A percentile compares a stretch with the other conserved stretches of the same genome.
Evolutionary conservation across 805 yeast species (phyloP).

Genomic region (Priceomyces haplophilus): DNA sequence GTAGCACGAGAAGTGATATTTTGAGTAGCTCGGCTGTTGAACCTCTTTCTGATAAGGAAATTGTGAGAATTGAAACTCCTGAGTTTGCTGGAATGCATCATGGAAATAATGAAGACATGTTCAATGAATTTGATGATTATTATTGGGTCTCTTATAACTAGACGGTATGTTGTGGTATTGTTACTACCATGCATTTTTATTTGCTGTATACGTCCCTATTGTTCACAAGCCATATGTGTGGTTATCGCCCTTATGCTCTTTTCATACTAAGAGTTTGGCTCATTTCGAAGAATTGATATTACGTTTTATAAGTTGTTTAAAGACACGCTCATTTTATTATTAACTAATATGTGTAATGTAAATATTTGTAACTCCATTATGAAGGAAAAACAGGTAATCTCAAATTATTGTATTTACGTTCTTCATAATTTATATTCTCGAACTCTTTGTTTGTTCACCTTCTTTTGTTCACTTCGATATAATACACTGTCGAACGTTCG

Average conservation of each 20-base stretch:
- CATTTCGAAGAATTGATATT: too few species aligned
- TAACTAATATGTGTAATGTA: too few species aligned
- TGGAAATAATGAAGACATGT: conserved; percentile 6
- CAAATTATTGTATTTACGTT: not conserved
- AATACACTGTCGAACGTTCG: not conserved
- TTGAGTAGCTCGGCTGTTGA: conserved; percentile 9
- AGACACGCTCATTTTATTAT: too few species aligned
- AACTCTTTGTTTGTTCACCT: not conserved
- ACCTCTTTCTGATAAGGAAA: conserved; percentile 21
- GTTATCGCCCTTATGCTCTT: too few species aligned
- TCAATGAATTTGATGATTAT: conserved; percentile 16
- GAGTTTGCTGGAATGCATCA: not conserved
- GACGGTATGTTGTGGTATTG: too few species aligned
- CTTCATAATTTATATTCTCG: not conserved
- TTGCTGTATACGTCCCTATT: not conserved
- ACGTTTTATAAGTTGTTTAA: too few species aligned
- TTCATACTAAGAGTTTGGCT: too few species aligned
- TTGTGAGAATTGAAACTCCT: conserved; percentile 14
- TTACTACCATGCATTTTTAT: not conserved
- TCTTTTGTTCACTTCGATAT: not conserved
- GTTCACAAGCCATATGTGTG: too few species aligned
- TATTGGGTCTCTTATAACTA: conserved; percentile 15
- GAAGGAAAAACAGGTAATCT: not conserved
- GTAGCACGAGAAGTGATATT: conserved; percentile 16
- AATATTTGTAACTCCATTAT: too few species aligned